Conservation (phyloP, 306 rosid species). For the Quercus variabilis region DNA sequence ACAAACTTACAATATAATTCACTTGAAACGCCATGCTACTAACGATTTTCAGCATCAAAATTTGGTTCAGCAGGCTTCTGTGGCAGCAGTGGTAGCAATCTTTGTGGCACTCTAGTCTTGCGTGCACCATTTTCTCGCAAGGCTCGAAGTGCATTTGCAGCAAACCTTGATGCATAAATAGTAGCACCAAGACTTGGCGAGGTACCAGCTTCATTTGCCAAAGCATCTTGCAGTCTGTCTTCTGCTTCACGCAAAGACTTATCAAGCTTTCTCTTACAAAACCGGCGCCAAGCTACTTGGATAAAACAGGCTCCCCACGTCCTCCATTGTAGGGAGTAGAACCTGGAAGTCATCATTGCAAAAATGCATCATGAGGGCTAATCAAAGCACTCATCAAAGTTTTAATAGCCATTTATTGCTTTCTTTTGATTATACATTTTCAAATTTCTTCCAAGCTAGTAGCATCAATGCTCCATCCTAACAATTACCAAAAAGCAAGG, state of each 20-base stretch:
- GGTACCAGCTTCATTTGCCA: conserved; percentile 29
- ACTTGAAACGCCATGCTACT: background rate
- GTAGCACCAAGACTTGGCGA: conserved; percentile 39
- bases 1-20: background rate
- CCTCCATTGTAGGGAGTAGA: conserved; percentile 79
- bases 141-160: conserved; percentile 34
- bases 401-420: background rate
- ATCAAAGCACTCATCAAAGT: background rate
- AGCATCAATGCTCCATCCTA: too few species aligned
- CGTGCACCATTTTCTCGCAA: conserved; percentile 15
- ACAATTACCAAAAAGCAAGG: too few species aligned
- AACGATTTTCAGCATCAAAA: conserved; percentile 24
- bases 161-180: conserved; percentile 43
- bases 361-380: background rate
- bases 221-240: conserved; percentile 39
- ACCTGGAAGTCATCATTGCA: conserved; percentile 31
- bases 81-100: conserved; percentile 32
- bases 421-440: background rate
- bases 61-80: conserved; percentile 50
- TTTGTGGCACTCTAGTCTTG: conserved; percentile 6
- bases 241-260: conserved; percentile 31
- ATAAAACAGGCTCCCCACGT: conserved; percentile 70
- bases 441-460: too few species aligned
- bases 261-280: conserved; percentile 49
- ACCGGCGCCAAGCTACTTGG: conserved; percentile 73